Evolutionary conservation across 441 rosid genomes (phyloP).

Genomic region (Eruca vesicaria): DNA sequence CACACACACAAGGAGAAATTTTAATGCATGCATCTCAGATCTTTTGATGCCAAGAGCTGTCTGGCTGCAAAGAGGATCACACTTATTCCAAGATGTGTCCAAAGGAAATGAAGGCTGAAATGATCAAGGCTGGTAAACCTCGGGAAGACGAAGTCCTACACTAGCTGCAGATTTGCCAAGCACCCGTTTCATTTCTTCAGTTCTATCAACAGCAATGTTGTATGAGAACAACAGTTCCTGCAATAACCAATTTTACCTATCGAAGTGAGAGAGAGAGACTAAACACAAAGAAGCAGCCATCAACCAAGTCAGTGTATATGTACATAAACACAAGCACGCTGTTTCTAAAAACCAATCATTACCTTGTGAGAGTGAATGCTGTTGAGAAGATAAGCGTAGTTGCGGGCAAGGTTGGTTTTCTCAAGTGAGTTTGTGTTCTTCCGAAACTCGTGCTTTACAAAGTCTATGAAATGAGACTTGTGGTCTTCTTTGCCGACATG

Average conservation of each 20-base stretch:
- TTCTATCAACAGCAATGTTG: conserved; percentile 85
- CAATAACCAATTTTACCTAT: conserved; percentile 6
- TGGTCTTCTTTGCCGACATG: conserved; percentile 75
- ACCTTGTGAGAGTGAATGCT: conserved; percentile 93
- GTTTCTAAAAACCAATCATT: background rate
- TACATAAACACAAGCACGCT: too few species aligned
- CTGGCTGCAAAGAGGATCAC: background rate
- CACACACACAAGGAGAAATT: too few species aligned
- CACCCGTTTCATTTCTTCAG: conserved; percentile 74
- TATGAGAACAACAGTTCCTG: conserved; percentile 90
- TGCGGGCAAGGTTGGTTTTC: conserved; percentile 59
- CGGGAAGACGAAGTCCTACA: conserved; percentile 89
- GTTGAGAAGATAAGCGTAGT: conserved; percentile 63
- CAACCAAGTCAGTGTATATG: background rate
- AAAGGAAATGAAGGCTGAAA: background rate
- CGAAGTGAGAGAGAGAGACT: background rate
- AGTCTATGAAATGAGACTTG: conserved; percentile 66
- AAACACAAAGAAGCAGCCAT: background rate
- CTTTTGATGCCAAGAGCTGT: background rate
- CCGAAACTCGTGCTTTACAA: conserved; percentile 54
- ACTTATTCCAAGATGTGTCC: background rate
- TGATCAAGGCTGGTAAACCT: conserved; percentile 43
- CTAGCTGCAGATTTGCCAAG: conserved; percentile 76
- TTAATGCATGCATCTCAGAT: too few species aligned
- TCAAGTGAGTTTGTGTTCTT: conserved; percentile 50